Evolutionary conservation across 2,329 filamentous ascomycete genomes (phyloP).

Genomic region (Pseudohalonectria lignicola): DNA sequence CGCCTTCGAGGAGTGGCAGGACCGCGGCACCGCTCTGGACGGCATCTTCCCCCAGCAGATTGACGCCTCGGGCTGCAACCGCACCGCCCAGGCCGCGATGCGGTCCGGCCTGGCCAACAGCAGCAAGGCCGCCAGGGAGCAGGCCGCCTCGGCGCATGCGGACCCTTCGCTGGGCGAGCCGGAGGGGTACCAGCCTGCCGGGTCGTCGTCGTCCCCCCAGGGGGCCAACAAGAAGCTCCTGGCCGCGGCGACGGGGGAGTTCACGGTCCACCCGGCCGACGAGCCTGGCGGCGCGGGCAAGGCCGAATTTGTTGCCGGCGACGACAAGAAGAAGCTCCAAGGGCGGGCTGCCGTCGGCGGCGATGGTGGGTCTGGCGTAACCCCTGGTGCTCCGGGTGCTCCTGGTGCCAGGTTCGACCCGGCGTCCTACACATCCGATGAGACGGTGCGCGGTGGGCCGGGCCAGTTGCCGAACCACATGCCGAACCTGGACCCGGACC

Average conservation of each 20-base stretch:
- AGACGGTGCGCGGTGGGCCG: neutral
- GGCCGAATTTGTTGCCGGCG: constrained; percentile 5
- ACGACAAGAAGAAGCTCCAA: neutral
- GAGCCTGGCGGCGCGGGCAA: constrained; percentile 12
- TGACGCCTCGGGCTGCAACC: constrained; percentile 71
- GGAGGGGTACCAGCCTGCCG: constrained; percentile 16
- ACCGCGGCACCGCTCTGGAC: constrained; percentile 53
- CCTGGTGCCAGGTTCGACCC: neutral
- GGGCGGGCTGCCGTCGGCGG: neutral
- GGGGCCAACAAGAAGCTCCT: constrained; percentile 4
- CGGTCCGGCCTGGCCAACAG: constrained; percentile 11
- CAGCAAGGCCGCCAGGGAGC: constrained; percentile 23
- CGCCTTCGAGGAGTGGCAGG: constrained; percentile 65
- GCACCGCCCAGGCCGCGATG: constrained; percentile 26
- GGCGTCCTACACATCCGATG: neutral
- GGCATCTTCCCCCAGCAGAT: constrained; percentile 73
- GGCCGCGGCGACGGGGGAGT: constrained; percentile 12
- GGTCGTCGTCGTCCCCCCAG: neutral
- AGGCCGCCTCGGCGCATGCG: constrained; percentile 17
- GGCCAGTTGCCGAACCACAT: neutral
- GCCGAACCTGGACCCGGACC: neutral
- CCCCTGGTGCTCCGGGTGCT: no score
- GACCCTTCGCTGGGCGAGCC: constrained; percentile 10
- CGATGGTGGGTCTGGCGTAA: no score
- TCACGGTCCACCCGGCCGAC: constrained; percentile 13